phyloP scores from a whole-genome alignment of 805 yeast genomes.

The Candida succiphila region DNA sequence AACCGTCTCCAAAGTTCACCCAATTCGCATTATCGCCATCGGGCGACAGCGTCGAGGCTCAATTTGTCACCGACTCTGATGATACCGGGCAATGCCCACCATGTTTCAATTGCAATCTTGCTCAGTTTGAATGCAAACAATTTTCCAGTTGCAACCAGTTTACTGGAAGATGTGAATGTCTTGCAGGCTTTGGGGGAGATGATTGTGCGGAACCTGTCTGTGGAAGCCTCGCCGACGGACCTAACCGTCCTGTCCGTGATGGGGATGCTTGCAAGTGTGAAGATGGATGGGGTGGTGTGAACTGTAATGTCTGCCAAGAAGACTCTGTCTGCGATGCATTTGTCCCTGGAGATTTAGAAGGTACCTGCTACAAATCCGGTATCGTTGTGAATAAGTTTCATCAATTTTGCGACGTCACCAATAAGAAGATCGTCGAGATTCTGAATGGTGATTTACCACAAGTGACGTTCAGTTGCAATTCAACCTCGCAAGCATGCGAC shows the following conservation, averaged over 20 bases:
- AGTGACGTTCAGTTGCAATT: slow-evolving; percentile 84
- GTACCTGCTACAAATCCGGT: slow-evolving; percentile 86
- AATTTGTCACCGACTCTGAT: too few species aligned
- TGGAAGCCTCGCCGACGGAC: slow-evolving; percentile 66
- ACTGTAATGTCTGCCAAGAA: slow-evolving; percentile 74
- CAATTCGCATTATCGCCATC: too few species aligned
- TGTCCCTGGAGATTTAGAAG: slow-evolving; percentile 74
- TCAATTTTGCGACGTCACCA: slow-evolving; percentile 94
- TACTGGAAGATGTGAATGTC: slow-evolving; percentile 89
- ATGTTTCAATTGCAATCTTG: slow-evolving; percentile 90
- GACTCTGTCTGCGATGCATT: slow-evolving; percentile 77
- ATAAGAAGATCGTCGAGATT: slow-evolving; percentile 71
- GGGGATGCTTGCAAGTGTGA: slow-evolving; percentile 55
- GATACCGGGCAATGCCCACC: slow-evolving; percentile 64
- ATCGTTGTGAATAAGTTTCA: slow-evolving; percentile 69
- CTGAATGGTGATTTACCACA: slow-evolving; percentile 78
- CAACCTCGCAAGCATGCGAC: slow-evolving; percentile 54
- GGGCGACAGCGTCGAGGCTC: too few species aligned
- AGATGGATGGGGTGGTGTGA: slow-evolving; percentile 89
- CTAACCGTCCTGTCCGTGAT: slow-evolving; percentile 53
- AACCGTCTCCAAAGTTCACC: too few species aligned
- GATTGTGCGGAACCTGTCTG: slow-evolving; percentile 87
- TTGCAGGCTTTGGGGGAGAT: slow-evolving; percentile 86
- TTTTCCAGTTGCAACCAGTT: slow-evolving; percentile 80
- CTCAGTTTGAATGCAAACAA: slow-evolving; percentile 84